Conservation (phyloP, 305 asterid genomes). For the Fraxinus ornus region DNA sequence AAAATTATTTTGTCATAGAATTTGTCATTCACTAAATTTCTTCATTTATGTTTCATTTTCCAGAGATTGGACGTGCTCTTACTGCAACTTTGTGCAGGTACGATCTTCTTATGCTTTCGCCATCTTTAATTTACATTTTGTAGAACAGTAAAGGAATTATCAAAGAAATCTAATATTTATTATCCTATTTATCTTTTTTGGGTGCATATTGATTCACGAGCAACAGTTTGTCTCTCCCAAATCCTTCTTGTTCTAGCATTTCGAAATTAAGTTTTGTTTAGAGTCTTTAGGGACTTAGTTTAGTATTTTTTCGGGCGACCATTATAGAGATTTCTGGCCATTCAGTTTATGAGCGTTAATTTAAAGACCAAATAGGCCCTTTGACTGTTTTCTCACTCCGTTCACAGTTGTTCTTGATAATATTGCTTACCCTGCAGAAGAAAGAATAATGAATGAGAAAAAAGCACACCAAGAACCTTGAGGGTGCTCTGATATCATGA, state of each 20-base stretch:
- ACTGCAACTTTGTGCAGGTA: slow-evolving; percentile 88
- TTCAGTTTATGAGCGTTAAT: not conserved
- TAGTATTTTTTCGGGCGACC: not conserved
- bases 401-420: not conserved
- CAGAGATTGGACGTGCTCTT: slow-evolving; percentile 75
- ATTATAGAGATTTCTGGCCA: not conserved
- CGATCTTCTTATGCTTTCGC: not conserved
- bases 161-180: not conserved
- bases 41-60: slow-evolving; percentile 29
- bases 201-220: not conserved
- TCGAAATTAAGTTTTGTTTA: not conserved
- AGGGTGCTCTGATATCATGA: not conserved
- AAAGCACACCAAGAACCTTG: not conserved
- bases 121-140: not conserved
- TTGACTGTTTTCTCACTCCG: not conserved
- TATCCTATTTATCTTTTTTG: not conserved
- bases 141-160: not conserved
- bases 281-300: not conserved
- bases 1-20: not conserved
- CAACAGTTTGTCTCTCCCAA: not conserved
- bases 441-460: not conserved
- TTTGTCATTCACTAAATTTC: slow-evolving; percentile 29
- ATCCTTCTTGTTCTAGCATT: not conserved
- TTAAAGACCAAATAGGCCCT: not conserved
- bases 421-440: not conserved